Conservation (phyloP, 2,329 filamentous ascomycete species). For the Fusarium sp. region DNA sequence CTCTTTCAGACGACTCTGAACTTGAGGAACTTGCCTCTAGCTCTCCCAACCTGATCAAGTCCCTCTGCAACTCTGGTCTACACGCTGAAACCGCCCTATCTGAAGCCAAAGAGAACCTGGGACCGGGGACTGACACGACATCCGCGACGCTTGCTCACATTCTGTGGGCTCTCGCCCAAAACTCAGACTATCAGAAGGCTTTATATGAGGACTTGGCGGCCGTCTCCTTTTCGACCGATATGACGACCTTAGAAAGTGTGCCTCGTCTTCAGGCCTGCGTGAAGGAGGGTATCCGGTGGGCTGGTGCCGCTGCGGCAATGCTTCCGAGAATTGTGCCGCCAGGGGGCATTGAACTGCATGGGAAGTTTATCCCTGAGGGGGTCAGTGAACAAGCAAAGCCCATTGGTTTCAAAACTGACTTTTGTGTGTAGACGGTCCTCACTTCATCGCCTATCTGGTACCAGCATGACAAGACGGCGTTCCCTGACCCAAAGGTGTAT, state of each 20-base stretch:
- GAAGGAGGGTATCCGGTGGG: slow-evolving; percentile 46
- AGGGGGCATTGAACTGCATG: slow-evolving; percentile 39
- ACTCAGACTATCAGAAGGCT: slow-evolving; percentile 38
- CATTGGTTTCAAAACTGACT: neutral
- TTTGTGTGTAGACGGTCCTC: slow-evolving; percentile 33
- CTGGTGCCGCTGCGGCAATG: slow-evolving; percentile 44
- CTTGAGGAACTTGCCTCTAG: neutral
- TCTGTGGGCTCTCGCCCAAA: slow-evolving; percentile 44
- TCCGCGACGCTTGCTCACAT: slow-evolving; percentile 48
- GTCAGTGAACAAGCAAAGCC: neutral
- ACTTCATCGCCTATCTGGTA: slow-evolving; percentile 48
- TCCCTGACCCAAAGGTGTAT: slow-evolving; percentile 39
- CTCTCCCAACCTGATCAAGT: slow-evolving; percentile 36
- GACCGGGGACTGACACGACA: slow-evolving; percentile 49
- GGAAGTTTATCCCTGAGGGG: slow-evolving; percentile 38
- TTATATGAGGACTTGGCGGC: slow-evolving; percentile 37
- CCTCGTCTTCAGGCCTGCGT: slow-evolving; percentile 40
- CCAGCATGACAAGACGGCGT: slow-evolving; percentile 42
- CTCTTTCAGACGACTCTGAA: neutral
- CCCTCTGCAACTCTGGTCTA: slow-evolving; percentile 34
- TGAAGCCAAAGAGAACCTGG: slow-evolving; percentile 47
- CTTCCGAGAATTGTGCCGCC: slow-evolving; percentile 41
- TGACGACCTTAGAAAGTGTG: slow-evolving; percentile 39
- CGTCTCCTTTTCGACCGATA: slow-evolving; percentile 37
- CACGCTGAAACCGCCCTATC: slow-evolving; percentile 42